phyloP scores from a whole-genome alignment of 2,329 filamentous ascomycete genomes.

The Nemania sp. region DNA sequence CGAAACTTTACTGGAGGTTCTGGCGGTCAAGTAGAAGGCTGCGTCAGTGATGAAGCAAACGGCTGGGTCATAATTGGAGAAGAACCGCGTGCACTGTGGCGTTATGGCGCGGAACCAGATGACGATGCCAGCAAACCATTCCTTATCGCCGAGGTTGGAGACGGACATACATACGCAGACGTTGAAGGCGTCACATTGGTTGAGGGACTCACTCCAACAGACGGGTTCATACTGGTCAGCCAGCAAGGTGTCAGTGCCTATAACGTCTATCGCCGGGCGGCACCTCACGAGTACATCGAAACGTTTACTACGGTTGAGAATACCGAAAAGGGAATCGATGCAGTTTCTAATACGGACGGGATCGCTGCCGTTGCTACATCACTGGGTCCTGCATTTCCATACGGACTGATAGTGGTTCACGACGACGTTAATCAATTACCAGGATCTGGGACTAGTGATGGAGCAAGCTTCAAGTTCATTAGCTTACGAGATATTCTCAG shows the following conservation, averaged over 20 bases:
- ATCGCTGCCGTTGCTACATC: constrained; percentile 50
- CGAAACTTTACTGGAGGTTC: constrained; percentile 55
- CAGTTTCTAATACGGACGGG: constrained; percentile 58
- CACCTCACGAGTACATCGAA: constrained; percentile 53
- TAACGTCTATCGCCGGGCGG: constrained; percentile 52
- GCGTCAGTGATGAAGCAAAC: constrained; percentile 55
- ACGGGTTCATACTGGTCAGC: constrained; percentile 56
- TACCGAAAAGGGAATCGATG: constrained; percentile 47
- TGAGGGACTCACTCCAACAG: constrained; percentile 46
- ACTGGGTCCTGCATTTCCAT: constrained; percentile 46
- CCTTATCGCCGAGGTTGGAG: constrained; percentile 48
- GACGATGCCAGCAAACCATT: constrained; percentile 38
- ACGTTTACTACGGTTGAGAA: constrained; percentile 53
- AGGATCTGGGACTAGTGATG: constrained; percentile 47
- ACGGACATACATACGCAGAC: constrained; percentile 53
- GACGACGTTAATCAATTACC: constrained; percentile 57
- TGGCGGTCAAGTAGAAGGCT: constrained; percentile 58
- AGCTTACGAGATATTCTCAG: constrained; percentile 46
- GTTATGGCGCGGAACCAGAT: constrained; percentile 54
- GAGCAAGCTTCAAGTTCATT: constrained; percentile 56
- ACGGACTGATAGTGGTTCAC: constrained; percentile 54
- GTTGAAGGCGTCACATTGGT: constrained; percentile 58
- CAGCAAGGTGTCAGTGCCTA: constrained; percentile 57
- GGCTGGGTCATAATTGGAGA: constrained; percentile 56
- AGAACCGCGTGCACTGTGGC: constrained; percentile 55